phyloP scores from a whole-genome alignment of 495 filamentous ascomycete genomes.

The Xylaria bambusicola region DNA sequence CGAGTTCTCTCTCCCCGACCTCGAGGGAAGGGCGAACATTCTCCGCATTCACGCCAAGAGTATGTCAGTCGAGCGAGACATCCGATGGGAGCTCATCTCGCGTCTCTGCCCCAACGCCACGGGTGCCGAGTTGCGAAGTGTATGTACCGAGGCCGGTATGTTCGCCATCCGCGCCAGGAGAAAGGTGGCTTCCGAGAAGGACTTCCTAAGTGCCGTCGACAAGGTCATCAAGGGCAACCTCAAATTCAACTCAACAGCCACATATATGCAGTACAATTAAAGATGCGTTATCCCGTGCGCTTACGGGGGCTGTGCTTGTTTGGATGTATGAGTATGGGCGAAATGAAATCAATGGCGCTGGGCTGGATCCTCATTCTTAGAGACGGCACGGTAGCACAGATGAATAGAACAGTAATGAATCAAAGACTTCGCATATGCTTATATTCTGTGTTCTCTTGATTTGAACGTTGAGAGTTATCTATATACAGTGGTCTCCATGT shows the following conservation, averaged over 20 bases:
- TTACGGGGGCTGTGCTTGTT: neutral
- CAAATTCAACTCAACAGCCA: slow-evolving; percentile 99
- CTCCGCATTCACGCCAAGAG: slow-evolving; percentile 98
- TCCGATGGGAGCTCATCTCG: slow-evolving; percentile 97
- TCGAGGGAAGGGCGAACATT: slow-evolving; percentile 96
- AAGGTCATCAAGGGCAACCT: slow-evolving; percentile 99
- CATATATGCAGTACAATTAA: slow-evolving; percentile 99
- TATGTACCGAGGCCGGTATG: slow-evolving; percentile 99
- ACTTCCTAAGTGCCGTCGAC: slow-evolving; percentile 95
- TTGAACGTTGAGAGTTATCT: no score
- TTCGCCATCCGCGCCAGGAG: slow-evolving; percentile 94
- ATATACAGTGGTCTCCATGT: no score
- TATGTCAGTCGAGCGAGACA: slow-evolving; percentile 98
- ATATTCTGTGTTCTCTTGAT: no score
- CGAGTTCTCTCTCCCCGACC: slow-evolving; percentile 94
- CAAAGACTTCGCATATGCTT: neutral
- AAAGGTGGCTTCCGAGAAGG: slow-evolving; percentile 99
- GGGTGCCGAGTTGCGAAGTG: slow-evolving; percentile 89
- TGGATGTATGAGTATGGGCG: slow-evolving; percentile 26
- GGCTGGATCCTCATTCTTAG: neutral
- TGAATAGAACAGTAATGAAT: slow-evolving; percentile 18
- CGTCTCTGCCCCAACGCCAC: slow-evolving; percentile 96
- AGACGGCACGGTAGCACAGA: slow-evolving; percentile 10
- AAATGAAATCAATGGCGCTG: slow-evolving; percentile 4
- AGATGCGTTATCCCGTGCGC: no score